Evolutionary conservation across 345 rosid species (phyloP), one percentile per base, ranked within the genome.

Genomic region (Heritiera littoralis): DNA sequence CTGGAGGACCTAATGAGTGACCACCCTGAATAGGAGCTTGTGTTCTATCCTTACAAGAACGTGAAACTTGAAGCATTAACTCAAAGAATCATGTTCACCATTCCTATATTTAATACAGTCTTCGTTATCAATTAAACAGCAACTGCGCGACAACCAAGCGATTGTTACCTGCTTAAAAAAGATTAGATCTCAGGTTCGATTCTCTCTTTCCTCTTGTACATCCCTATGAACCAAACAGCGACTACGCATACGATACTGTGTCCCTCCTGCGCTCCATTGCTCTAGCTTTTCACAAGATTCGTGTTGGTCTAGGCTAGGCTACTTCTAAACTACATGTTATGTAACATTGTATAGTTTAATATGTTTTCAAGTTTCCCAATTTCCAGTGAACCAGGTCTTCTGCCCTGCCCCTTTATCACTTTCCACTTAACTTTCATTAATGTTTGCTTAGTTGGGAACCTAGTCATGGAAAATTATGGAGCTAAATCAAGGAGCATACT

Each of bases 361-460:
- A 59, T 58, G 75, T 38, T 7, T n/a, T 35, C 0, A 74, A 80
- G 67, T 20, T 80, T 74, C 72, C 77, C 74, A 35, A 66, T 81
- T 72, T 54, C 51, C 79, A 63, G 64, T 67, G 75, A 80, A 80
- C 83, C 28, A 56, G 78, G 80, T 80, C 78, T 52, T 64, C 55
- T 35, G 28, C 28, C 54, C 72, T 38, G 66, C 35, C 43, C 32
- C 38, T 4, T 35, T 38, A 41, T 56, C 72, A 20, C 63, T 68
- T 48, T 75, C 10, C 54, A 54, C 30, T 68, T 45, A 23, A 48
- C 15, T 23, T 70, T 30, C 20, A 28, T 28, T 3, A 43, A 2
- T 70, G 38, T 58, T 30, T 49, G 74, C 75, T 51, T 55, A 2
- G 40, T 12, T 30, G 30, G 79, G 43, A 74, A 38, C 28, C 18